Percentiles rank a stretch among this genome's conserved stretches.
phyloP scores from a whole-genome alignment of 2,329 filamentous ascomycete species.

The Calonectria crousiana region DNA sequence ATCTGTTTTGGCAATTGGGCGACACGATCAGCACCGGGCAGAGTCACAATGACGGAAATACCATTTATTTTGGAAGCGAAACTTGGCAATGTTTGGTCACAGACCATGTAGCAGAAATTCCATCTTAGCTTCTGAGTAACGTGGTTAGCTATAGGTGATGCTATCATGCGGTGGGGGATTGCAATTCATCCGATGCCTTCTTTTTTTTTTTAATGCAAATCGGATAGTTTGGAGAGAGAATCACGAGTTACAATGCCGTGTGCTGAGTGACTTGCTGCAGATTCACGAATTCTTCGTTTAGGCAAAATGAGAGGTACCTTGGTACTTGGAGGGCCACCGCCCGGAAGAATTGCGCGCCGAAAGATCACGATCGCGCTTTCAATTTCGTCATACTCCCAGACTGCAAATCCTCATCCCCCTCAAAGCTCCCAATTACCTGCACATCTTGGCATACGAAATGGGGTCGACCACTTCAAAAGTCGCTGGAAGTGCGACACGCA shows the following conservation, averaged over 20 bases:
- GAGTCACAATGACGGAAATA: constrained; percentile 58
- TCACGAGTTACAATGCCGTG: not conserved
- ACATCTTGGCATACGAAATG: constrained; percentile 45
- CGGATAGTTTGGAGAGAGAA: not conserved
- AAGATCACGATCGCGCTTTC: constrained; percentile 17
- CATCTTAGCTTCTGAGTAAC: not conserved
- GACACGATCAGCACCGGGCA: constrained; percentile 55
- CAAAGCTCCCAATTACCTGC: not conserved
- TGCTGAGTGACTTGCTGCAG: not conserved
- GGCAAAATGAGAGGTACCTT: not conserved
- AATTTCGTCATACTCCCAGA: constrained; percentile 14
- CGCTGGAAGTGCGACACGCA: constrained; percentile 54
- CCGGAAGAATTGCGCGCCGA: constrained; percentile 44
- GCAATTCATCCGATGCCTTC: not conserved
- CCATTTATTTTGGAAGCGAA: constrained; percentile 56
- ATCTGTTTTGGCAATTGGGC: constrained; percentile 58
- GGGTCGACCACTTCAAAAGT: constrained; percentile 62
- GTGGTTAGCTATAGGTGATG: not conserved
- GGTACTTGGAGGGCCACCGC: not conserved
- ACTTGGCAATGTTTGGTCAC: constrained; percentile 59
- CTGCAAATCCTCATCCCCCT: not conserved
- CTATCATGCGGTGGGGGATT: not conserved
- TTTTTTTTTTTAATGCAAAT: not conserved
- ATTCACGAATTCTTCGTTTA: not conserved
- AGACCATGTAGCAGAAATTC: constrained; percentile 51